Conservation (phyloP, 805 yeast genomes). For the Yarrowia osloensis region DNA sequence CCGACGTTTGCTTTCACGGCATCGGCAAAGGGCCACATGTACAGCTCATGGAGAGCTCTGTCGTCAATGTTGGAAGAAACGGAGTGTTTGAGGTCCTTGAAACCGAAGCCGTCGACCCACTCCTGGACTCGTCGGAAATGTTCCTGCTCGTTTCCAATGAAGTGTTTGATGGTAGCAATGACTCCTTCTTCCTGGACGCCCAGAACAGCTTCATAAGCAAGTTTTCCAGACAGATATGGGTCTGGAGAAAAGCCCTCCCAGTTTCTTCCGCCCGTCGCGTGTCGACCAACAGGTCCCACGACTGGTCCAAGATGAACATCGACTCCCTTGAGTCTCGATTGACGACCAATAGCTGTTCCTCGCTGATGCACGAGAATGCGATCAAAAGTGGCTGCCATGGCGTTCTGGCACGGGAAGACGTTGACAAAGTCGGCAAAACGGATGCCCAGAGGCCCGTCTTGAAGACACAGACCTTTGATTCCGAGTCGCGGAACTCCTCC, state of each 20-base stretch:
- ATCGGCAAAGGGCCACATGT: conserved; percentile 68
- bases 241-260: conserved; percentile 68
- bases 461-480: conserved; percentile 57
- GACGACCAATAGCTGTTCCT: conserved; percentile 60
- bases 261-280: conserved; percentile 64
- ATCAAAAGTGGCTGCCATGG: conserved; percentile 61
- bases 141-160: conserved; percentile 65
- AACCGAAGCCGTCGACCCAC: conserved; percentile 45
- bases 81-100: conserved; percentile 40
- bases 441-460: conserved; percentile 65
- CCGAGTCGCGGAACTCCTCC: conserved; percentile 58
- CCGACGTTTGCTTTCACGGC: conserved; percentile 61
- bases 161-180: conserved; percentile 57
- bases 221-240: conserved; percentile 60
- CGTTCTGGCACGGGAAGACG: conserved; percentile 59
- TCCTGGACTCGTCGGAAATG: conserved; percentile 57
- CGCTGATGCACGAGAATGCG: conserved; percentile 53
- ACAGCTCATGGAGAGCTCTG: conserved; percentile 61
- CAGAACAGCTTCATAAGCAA: conserved; percentile 53
- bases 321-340: conserved; percentile 56
- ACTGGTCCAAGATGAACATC: conserved; percentile 59
- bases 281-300: conserved; percentile 61
- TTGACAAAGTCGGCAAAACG: conserved; percentile 56
- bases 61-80: conserved; percentile 60
- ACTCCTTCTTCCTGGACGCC: conserved; percentile 63